phyloP scores from a whole-genome alignment of 768 basidiomycete genomes.

The Gyrodon lividus region DNA sequence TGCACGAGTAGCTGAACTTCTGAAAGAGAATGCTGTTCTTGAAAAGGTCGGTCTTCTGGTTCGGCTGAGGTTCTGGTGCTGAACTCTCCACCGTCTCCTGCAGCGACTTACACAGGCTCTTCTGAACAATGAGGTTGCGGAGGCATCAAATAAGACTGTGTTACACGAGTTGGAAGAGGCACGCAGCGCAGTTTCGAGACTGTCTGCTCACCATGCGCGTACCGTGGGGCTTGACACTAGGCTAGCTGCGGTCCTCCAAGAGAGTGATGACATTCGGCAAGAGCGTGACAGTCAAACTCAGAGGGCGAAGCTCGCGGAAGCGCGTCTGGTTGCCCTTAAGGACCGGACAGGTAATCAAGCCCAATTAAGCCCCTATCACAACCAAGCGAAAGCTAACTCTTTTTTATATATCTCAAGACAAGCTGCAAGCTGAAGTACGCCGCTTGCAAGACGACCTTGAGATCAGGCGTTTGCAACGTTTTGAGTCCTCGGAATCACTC shows the following conservation, averaged over 20 bases:
- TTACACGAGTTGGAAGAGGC: constrained; percentile 76
- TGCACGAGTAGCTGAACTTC: constrained; percentile 33
- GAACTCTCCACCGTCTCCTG: constrained; percentile 8
- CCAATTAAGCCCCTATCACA: constrained; percentile 8
- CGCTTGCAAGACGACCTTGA: constrained; percentile 65
- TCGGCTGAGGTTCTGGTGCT: neutral
- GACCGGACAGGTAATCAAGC: constrained; percentile 58
- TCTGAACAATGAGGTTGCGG: constrained; percentile 78
- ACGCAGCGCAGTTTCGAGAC: constrained; percentile 59
- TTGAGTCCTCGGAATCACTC: constrained; percentile 67
- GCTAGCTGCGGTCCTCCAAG: constrained; percentile 61
- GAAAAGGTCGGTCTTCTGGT: constrained; percentile 37
- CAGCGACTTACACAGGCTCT: constrained; percentile 79
- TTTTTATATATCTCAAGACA: constrained; percentile 49
- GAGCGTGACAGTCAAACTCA: constrained; percentile 73
- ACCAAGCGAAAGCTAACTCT: neutral
- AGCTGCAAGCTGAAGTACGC: constrained; percentile 65
- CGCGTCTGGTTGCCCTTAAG: constrained; percentile 58
- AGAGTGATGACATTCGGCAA: constrained; percentile 82
- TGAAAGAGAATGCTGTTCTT: constrained; percentile 59
- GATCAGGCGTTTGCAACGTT: constrained; percentile 53
- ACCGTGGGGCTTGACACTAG: constrained; percentile 70
- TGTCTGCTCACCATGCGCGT: constrained; percentile 68
- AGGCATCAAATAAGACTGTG: constrained; percentile 72
- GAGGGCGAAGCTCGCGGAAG: constrained; percentile 66